Evolutionary conservation across 805 yeast species (phyloP), one percentile per base, ranked within the genome.

Genomic region (Wickerhamomyces bisporus): DNA sequence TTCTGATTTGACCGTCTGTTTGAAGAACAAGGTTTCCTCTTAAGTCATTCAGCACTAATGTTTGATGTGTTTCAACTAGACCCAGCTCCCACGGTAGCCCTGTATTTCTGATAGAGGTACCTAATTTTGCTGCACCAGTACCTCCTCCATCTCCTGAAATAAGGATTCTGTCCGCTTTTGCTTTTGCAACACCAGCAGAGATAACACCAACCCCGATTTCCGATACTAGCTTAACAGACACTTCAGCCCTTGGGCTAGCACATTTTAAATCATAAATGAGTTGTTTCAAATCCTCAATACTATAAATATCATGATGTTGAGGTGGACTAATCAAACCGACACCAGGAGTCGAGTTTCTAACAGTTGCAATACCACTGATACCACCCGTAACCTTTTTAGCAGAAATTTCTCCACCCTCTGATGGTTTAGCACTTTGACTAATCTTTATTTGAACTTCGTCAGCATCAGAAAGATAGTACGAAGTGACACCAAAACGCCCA

Each of bases 361-460:
- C 89, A 65, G 84, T 86, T 34, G 95, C 98, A 67, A 91, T 91
- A 34, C 77, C 76, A 42, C 72, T 98, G 67, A 91, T 91, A 34
- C 77, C 76, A 42, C 72, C 77, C 20, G 91, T 76, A 34, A 91
- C 98, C 66, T 91, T 91, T 68, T 48, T 45, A 21, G 50, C 50
- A 31, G 49, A 48, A 27, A 52, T 72, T 65, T 93, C 98, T 73
- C 98, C 98, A 73, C 98, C 98, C 71, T 93, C 98, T 70, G 98
- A 98, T 10, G 98, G 98, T 67, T 91, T 91, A 39, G 98, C 98
- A 68, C 98, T 98, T 68, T 91, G 98, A 9, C 98, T 98, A 89
- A 91, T 88, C 69, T 91, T 91, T 64, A 91, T 93, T 66, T 91
- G 98, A 47, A 91, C 78, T 68, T 91, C 98, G 56, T 91, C 98